A percentile compares a stretch with the other conserved stretches of the same genome.
Conservation (phyloP, 306 rosid species). For the Malus domestica region DNA sequence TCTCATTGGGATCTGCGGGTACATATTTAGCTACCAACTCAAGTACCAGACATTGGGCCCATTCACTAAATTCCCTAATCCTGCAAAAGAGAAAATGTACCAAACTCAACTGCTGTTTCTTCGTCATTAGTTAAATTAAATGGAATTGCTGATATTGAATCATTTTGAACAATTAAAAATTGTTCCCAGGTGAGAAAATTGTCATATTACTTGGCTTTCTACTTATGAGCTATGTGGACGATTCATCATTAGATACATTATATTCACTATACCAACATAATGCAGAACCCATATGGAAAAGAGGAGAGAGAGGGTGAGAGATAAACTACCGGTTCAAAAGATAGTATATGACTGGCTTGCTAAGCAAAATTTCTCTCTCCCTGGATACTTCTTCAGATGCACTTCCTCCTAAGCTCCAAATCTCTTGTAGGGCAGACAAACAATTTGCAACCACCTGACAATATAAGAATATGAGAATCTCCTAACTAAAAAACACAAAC, state of each 20-base stretch:
- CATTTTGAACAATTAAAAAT: constrained; percentile 10
- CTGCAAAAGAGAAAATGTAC: constrained; percentile 40
- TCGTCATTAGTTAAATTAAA: background rate
- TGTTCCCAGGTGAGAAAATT: background rate
- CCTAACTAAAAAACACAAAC: background rate
- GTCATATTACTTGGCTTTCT: background rate
- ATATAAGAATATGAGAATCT: constrained; percentile 12
- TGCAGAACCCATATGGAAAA: background rate
- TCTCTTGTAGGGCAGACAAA: constrained; percentile 90
- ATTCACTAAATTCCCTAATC: constrained; percentile 87
- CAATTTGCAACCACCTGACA: constrained; percentile 93
- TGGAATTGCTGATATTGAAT: background rate
- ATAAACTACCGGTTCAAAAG: constrained; percentile 62
- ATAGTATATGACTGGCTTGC: constrained; percentile 81
- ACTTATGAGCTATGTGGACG: background rate
- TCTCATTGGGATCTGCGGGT: constrained; percentile 77
- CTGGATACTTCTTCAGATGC: constrained; percentile 82
- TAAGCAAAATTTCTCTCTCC: constrained; percentile 85
- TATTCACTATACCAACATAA: background rate
- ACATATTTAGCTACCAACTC: constrained; percentile 85
- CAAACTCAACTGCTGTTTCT: constrained; percentile 17
- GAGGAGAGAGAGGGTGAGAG: background rate
- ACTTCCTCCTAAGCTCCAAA: constrained; percentile 83
- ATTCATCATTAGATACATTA: background rate
- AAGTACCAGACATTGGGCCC: constrained; percentile 94